phyloP scores from a whole-genome alignment of 148 eudicot genomes.

The Amaranthus hypochondriacus region DNA sequence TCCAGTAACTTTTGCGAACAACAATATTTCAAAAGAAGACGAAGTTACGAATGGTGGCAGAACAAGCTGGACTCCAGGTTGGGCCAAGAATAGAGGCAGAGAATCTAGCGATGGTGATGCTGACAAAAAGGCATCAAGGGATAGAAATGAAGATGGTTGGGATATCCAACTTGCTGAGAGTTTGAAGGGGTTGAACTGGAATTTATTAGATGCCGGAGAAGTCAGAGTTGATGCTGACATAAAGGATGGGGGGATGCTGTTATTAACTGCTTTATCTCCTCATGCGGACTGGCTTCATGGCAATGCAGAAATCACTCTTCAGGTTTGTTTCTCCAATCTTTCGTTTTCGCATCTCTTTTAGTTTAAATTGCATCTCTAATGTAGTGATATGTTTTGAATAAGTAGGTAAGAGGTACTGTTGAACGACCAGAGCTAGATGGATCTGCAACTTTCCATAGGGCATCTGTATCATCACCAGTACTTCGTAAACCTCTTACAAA shows the following conservation, averaged over 20 bases:
- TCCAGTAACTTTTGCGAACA: slow-evolving; percentile 69
- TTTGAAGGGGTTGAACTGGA: slow-evolving; percentile 93
- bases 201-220: slow-evolving; percentile 86
- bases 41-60: slow-evolving; percentile 51
- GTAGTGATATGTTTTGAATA: slow-evolving; percentile 21
- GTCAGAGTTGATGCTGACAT: slow-evolving; percentile 99
- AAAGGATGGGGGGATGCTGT: slow-evolving; percentile 99
- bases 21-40: slow-evolving; percentile 48
- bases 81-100: slow-evolving; percentile 65
- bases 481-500: slow-evolving; percentile 88
- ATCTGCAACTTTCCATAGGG: slow-evolving; percentile 94
- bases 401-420: slow-evolving; percentile 98
- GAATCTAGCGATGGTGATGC: slow-evolving; percentile 52
- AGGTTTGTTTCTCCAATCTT: slow-evolving; percentile 41
- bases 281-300: slow-evolving; percentile 96
- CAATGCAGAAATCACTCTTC: slow-evolving; percentile 92
- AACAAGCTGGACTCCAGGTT: slow-evolving; percentile 67
- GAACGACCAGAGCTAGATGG: slow-evolving; percentile 97
- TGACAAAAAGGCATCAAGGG: slow-evolving; percentile 67
- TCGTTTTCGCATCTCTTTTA: background rate
- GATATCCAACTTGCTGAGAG: slow-evolving; percentile 85
- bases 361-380: slow-evolving; percentile 8
- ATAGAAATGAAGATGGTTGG: slow-evolving; percentile 90
- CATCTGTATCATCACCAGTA: slow-evolving; percentile 93
- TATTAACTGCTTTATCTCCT: slow-evolving; percentile 92